A percentile compares a stretch with the other conserved stretches of the same genome.
Conservation (phyloP, 1,284 basidiomycete species). For the Moesziomyces sp. region DNA sequence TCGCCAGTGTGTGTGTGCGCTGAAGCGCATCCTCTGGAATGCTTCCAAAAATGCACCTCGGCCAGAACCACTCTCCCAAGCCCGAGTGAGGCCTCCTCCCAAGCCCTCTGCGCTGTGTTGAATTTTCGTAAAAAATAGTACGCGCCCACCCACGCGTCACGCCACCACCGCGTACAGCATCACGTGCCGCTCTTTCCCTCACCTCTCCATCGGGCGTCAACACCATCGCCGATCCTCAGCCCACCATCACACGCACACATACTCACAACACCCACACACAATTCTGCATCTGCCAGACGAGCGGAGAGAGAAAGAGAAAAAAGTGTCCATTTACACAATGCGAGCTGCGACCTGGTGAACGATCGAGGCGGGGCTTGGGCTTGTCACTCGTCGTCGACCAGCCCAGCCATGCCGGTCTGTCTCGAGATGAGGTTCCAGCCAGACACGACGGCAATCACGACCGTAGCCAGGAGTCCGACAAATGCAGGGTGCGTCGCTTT, state of each 20-base stretch:
- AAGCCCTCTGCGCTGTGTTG: not conserved
- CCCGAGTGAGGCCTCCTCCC: not conserved
- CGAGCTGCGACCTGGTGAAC: too few species aligned
- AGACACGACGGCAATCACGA: constrained; percentile 39
- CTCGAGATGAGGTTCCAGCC: constrained; percentile 41
- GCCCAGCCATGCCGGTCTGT: constrained; percentile 13
- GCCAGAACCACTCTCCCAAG: not conserved
- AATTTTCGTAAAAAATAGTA: too few species aligned
- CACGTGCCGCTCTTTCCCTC: constrained; percentile 13
- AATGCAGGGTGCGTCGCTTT: constrained; percentile 45
- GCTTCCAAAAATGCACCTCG: too few species aligned
- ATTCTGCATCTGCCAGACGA: not conserved
- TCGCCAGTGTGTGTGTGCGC: too few species aligned
- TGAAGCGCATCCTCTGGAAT: too few species aligned
- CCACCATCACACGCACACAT: not conserved
- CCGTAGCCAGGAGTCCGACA: constrained; percentile 38
- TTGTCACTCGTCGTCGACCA: constrained; percentile 17
- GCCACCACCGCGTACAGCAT: constrained; percentile 13
- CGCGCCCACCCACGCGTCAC: constrained; percentile 11
- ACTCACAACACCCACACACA: not conserved
- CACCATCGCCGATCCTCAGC: not conserved
- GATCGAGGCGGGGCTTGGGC: too few species aligned
- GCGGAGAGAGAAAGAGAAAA: constrained; percentile 1
- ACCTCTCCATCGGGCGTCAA: not conserved
- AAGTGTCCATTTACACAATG: constrained; percentile 35